Base-by-base conservation (phyloP, 2,329 filamentous ascomycete genomes). In the Alternaria arbusti region DNA sequence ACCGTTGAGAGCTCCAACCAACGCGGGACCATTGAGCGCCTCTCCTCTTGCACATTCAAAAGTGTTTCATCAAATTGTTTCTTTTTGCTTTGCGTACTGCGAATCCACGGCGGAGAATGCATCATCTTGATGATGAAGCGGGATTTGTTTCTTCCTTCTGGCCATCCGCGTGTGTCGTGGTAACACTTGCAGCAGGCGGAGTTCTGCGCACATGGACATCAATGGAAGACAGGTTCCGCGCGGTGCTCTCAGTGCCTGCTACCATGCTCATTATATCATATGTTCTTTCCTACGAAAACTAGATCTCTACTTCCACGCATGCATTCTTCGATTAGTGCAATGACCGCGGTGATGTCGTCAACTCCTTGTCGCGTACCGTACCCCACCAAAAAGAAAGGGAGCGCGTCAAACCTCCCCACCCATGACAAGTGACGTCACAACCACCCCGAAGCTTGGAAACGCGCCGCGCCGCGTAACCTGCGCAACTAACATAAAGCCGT, bases 351-450 rank as follows among this genome's bases (percentile, higher is more conserved):
- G 22, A 61, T 46, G 36, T 25, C 49, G 59, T 57, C 22, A 55
- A 47, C 30, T 22, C 49, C 36, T 40, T 51, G 52, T 61, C 45
- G 45, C 54, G 46, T 54, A 26, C 32, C 25, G 25, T 32, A 51
- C 59, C 59, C 59, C 59, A 40, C 59, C 28, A 58, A 61, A 45
- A 45, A 40, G 30, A 2, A 44, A 23, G 20, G 45, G 23, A 46
- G 56, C 46, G 59, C 59, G 59, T 57, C 54, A 51, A 61, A 57
- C 26, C 46, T 49, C 26, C 36, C 30, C 54, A 36, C 45, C n/a
- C 45, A 50, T 57, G 52, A 32, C 44, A 11, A 30, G 32, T 61
- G 59, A 61, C 59, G 59, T 61, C 59, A 61, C 54, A 58, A n/a
- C n/a, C 30, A 17, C 30, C n/a, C 45, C 20, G 51, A 61, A 61